Percentiles rank a stretch among this genome's conserved stretches.
phyloP scores from a whole-genome alignment of 2,329 filamentous ascomycete species.

The Annulohypoxylon truncatum region DNA sequence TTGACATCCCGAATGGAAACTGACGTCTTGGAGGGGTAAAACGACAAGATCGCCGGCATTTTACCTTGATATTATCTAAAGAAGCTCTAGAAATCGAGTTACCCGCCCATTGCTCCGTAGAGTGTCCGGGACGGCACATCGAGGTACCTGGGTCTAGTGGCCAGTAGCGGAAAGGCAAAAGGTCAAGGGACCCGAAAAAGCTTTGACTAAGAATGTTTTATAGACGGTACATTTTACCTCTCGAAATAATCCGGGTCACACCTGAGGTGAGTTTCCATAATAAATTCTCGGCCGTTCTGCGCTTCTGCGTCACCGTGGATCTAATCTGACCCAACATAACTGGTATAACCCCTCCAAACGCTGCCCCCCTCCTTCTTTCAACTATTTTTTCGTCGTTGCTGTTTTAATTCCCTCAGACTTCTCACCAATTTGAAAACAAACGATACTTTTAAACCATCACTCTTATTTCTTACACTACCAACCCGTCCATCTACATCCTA shows the following conservation, averaged over 20 bases:
- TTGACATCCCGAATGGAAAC: slow-evolving; percentile 23
- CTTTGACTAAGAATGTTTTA: slow-evolving; percentile 11
- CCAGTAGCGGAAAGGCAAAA: slow-evolving; percentile 7
- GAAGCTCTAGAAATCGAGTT: background rate
- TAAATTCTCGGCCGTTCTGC: slow-evolving; percentile 27
- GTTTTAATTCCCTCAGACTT: slow-evolving; percentile 38
- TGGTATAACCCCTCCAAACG: slow-evolving; percentile 28
- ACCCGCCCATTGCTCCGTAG: slow-evolving; percentile 21
- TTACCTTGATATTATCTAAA: slow-evolving; percentile 20
- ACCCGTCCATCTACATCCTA: background rate
- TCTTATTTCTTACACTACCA: slow-evolving; percentile 1
- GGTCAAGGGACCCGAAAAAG: background rate
- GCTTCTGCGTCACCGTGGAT: slow-evolving; percentile 40
- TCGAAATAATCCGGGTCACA: slow-evolving; percentile 36
- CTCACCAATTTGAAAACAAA: slow-evolving; percentile 23
- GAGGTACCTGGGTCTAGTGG: background rate
- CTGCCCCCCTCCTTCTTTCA: slow-evolving; percentile 18
- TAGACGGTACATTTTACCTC: slow-evolving; percentile 25
- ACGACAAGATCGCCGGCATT: slow-evolving; percentile 26
- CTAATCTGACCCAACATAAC: slow-evolving; percentile 24
- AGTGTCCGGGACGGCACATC: slow-evolving; percentile 22
- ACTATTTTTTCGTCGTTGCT: slow-evolving; percentile 24
- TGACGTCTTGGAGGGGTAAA: slow-evolving; percentile 31
- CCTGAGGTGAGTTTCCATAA: slow-evolving; percentile 23
- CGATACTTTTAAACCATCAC: slow-evolving; percentile 16